These are phyloP conservation scores for Penicillium lividum DNA, from an alignment of 495 filamentous ascomycete genomes.

Conservation along the genomic window DNA sequence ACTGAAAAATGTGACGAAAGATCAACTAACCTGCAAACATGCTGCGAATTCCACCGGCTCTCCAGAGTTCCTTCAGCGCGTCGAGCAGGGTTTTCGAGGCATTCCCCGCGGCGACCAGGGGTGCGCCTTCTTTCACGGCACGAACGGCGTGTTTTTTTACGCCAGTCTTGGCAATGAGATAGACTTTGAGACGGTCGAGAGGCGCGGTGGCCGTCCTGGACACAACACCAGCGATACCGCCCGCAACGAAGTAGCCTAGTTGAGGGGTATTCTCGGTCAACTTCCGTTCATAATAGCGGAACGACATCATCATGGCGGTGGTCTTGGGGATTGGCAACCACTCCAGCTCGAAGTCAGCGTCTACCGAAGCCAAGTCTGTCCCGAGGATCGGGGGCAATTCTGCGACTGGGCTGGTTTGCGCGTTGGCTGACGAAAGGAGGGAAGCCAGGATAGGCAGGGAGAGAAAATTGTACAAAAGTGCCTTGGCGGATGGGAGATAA, in stretches of 20 bases:
- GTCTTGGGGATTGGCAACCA: conserved; percentile 46
- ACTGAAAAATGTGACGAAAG: not conserved
- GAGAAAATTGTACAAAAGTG: conserved; percentile 44
- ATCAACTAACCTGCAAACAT: conserved; percentile 82
- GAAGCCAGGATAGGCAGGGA: conserved; percentile 40
- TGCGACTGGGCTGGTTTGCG: conserved; percentile 31
- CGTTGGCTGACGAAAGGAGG: conserved; percentile 42
- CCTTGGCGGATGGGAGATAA: conserved; percentile 39
- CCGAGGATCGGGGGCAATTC: conserved; percentile 29
- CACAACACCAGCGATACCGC: conserved; percentile 86
- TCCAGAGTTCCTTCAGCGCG: conserved; percentile 76
- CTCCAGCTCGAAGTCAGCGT: conserved; percentile 46
- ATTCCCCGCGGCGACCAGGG: conserved; percentile 64
- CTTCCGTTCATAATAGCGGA: conserved; percentile 54
- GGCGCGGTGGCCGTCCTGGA: conserved; percentile 93
- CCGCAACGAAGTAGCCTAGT: conserved; percentile 96
- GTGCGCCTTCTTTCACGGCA: conserved; percentile 71
- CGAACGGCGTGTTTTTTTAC: conserved; percentile 57
- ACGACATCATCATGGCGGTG: conserved; percentile 51
- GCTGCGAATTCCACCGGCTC: conserved; percentile 82
- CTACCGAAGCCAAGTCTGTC: conserved; percentile 33
- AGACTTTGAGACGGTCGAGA: conserved; percentile 95
- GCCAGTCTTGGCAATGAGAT: conserved; percentile 88
- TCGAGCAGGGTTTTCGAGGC: conserved; percentile 67
- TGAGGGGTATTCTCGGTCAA: conserved; percentile 65